Conservation (phyloP, 1,284 basidiomycete genomes). For the Apiotrichum akiyoshidainum region DNA sequence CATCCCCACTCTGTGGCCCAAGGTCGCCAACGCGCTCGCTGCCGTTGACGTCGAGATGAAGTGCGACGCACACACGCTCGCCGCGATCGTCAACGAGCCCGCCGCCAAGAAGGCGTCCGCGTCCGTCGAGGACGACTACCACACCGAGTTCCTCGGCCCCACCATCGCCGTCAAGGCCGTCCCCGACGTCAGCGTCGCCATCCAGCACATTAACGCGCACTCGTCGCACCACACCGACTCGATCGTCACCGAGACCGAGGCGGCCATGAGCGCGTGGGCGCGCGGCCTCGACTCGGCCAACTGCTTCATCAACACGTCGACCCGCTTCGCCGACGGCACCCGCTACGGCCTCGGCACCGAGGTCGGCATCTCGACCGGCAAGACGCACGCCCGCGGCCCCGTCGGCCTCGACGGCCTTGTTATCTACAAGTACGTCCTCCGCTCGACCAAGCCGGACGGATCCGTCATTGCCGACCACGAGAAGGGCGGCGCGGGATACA, state of each 20-base stretch:
- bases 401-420: constrained; percentile 93
- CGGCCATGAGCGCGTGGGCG: constrained; percentile 70
- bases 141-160: constrained; percentile 82
- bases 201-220: constrained; percentile 85
- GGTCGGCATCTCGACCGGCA: constrained; percentile 94
- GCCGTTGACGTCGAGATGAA: constrained; percentile 69
- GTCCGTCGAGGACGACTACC: constrained; percentile 65
- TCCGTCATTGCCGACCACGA: constrained; percentile 63
- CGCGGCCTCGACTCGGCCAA: constrained; percentile 87
- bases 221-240: constrained; percentile 93
- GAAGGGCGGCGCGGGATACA: constrained; percentile 63
- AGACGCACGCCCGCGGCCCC: constrained; percentile 93
- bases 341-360: constrained; percentile 96
- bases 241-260: constrained; percentile 79
- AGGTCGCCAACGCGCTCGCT: constrained; percentile 70
- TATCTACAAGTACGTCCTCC: constrained; percentile 89
- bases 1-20: constrained; percentile 71
- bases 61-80: constrained; percentile 68
- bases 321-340: constrained; percentile 95
- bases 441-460: constrained; percentile 66
- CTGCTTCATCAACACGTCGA: constrained; percentile 90
- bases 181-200: constrained; percentile 67
- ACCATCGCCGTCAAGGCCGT: constrained; percentile 76
- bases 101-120: constrained; percentile 54
- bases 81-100: constrained; percentile 52